Evolutionary conservation across 2,329 filamentous ascomycete species (phyloP), one percentile per base, ranked within the genome.

Genomic region (Cladosporium halotolerans): DNA sequence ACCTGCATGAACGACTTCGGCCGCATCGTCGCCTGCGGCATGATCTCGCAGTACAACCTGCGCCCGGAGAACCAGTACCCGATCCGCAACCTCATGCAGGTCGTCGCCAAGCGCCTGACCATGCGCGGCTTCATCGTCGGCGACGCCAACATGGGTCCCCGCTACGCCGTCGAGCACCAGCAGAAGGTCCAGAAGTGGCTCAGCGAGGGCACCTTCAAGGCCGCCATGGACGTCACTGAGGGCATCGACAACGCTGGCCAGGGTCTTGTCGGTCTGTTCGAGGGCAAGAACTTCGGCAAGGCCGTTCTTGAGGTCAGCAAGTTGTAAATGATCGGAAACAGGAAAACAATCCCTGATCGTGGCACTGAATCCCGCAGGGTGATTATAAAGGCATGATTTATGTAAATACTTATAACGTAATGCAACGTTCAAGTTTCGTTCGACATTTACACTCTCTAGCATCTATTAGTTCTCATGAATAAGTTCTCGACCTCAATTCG

Each of bases 211-310:
- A 82, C 77, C 4, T 80, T 95, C 75, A 87, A 87, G 76, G 79
- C 82, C 46, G 83, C 84, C 72, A 75, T 85, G 57, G 74, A 79
- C 62, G 73, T 87, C 54, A 89, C 85, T 0, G 77, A 84, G 51
- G 88, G 89, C 16, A 90, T 95, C 55, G 89, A 95, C 57, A 83
- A 88, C 57, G 85, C 84, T 1, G 74, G 82, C 5, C 80, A 90
- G 53, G 89, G 85, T 0, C 77, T 95, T 56, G 71, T 92, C 10
- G 86, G 83, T 10, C 83, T 95, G 75, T 77, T 93, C 52, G 69
- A 80, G 64, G 89, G 89, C 45, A 79, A 86, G 70, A 95, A 95
- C 75, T 88, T 90, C 71, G 89, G 89, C 61, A 95, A 95, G 80
- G 86, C 88, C 13, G 80, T 93, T 18, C 65, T 93, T 63, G 86